Evolutionary conservation across 2,329 filamentous ascomycete species (phyloP).

Genomic region (Xenosphaeropsis pyriputrescens): DNA sequence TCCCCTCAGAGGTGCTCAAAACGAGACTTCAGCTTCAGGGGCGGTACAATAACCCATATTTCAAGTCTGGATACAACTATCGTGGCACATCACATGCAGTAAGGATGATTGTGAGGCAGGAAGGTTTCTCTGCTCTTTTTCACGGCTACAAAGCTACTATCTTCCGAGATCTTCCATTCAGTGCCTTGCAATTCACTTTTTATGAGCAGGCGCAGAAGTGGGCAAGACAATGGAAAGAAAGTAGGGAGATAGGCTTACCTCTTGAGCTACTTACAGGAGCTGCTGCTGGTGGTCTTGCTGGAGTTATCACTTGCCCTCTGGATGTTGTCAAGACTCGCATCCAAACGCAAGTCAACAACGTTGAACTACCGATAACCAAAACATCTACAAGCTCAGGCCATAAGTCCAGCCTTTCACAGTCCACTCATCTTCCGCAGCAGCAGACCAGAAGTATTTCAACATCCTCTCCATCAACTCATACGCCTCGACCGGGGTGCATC

Average conservation of each 20-base stretch:
- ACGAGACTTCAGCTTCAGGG: slow-evolving; percentile 94
- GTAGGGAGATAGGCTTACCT: slow-evolving; percentile 69
- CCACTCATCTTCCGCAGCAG: slow-evolving; percentile 18
- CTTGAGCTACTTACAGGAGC: slow-evolving; percentile 84
- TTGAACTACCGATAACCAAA: slow-evolving; percentile 14
- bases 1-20: slow-evolving; percentile 94
- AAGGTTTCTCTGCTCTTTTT: slow-evolving; percentile 78
- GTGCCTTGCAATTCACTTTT: slow-evolving; percentile 92
- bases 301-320: slow-evolving; percentile 86
- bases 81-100: slow-evolving; percentile 71
- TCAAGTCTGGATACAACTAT: slow-evolving; percentile 93
- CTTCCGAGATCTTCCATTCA: slow-evolving; percentile 88
- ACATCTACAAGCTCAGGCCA: slow-evolving; percentile 6
- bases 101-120: slow-evolving; percentile 67
- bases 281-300: slow-evolving; percentile 80
- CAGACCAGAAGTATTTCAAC: slow-evolving; percentile 73
- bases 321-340: slow-evolving; percentile 96
- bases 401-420: slow-evolving; percentile 5
- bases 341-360: slow-evolving; percentile 68
- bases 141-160: slow-evolving; percentile 96
- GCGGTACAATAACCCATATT: slow-evolving; percentile 86
- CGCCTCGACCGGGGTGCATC: slow-evolving; percentile 63
- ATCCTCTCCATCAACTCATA: slow-evolving; percentile 73
- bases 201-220: slow-evolving; percentile 86
- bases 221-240: slow-evolving; percentile 66